Evolutionary conservation across 805 yeast genomes (phyloP).

Genomic region (Geotrichum ghanense): DNA sequence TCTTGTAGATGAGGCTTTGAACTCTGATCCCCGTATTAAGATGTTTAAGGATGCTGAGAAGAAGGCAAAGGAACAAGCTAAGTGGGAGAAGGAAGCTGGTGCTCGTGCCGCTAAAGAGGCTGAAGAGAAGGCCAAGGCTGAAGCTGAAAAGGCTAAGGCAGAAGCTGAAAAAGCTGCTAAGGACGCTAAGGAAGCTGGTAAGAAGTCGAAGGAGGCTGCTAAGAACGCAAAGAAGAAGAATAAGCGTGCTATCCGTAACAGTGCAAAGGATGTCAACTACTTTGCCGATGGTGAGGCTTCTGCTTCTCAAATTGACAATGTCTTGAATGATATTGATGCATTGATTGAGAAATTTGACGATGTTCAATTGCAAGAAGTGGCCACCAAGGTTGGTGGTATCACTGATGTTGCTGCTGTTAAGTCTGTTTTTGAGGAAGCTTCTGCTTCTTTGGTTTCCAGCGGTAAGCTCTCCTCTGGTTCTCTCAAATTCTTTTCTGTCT

Average conservation of each 20-base stretch:
- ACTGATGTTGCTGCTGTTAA: slow-evolving; percentile 47
- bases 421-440: slow-evolving; percentile 43
- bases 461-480: slow-evolving; percentile 31
- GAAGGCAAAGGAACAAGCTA: slow-evolving; percentile 85
- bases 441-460: slow-evolving; percentile 39
- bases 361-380: slow-evolving; percentile 61
- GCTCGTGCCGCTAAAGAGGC: slow-evolving; percentile 93
- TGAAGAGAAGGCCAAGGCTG: slow-evolving; percentile 76
- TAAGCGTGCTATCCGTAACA: slow-evolving; percentile 73
- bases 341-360: slow-evolving; percentile 77
- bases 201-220: slow-evolving; percentile 94
- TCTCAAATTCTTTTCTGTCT: slow-evolving; percentile 2
- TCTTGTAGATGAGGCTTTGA: slow-evolving; percentile 75
- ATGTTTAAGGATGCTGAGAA: slow-evolving; percentile 87
- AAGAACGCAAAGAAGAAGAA: slow-evolving; percentile 87
- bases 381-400: slow-evolving; percentile 48
- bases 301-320: slow-evolving; percentile 41
- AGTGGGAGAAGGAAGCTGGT: slow-evolving; percentile 98
- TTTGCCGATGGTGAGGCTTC: slow-evolving; percentile 63
- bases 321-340: slow-evolving; percentile 56
- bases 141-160: slow-evolving; percentile 70
- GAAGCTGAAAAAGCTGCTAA: slow-evolving; percentile 61
- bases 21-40: slow-evolving; percentile 92
- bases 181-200: slow-evolving; percentile 62
- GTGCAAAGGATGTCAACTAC: slow-evolving; percentile 75